These are phyloP conservation scores for Coemansia sp. DNA, from an alignment of 192 early-diverging fungal genomes.

Conservation along the genomic window DNA sequence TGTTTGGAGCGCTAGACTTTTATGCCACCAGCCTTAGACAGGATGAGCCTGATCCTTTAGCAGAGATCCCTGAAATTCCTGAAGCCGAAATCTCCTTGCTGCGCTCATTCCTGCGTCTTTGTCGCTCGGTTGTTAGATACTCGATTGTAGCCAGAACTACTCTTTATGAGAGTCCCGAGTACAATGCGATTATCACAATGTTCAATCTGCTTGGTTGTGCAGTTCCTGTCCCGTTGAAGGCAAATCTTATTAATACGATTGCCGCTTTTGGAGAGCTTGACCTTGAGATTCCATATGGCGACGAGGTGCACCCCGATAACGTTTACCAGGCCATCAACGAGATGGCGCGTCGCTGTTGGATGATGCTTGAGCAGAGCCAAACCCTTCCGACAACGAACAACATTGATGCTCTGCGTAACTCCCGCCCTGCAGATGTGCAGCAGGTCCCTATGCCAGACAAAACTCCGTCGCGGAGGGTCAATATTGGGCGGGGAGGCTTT, in stretches of 20 bases:
- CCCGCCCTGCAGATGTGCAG: slow-evolving; percentile 15
- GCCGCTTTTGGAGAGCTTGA: slow-evolving; percentile 72
- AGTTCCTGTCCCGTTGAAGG: slow-evolving; percentile 79
- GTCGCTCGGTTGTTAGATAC: slow-evolving; percentile 74
- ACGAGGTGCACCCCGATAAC: slow-evolving; percentile 30
- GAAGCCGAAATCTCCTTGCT: slow-evolving; percentile 74
- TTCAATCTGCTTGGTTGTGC: slow-evolving; percentile 80
- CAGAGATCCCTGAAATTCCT: slow-evolving; percentile 57
- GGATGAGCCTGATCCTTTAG: slow-evolving; percentile 31
- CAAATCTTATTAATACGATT: slow-evolving; percentile 74
- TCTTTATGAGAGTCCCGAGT: slow-evolving; percentile 70
- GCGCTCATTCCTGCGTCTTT: slow-evolving; percentile 72
- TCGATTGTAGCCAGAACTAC: slow-evolving; percentile 68
- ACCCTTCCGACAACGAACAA: slow-evolving; percentile 56
- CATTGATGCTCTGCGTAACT: slow-evolving; percentile 21
- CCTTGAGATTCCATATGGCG: slow-evolving; percentile 29
- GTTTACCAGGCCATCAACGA: slow-evolving; percentile 46
- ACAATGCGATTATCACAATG: slow-evolving; percentile 67
- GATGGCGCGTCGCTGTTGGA: slow-evolving; percentile 76
- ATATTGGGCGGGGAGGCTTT: slow-evolving; percentile 32
- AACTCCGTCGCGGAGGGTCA: slow-evolving; percentile 21
- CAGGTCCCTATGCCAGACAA: slow-evolving; percentile 21
- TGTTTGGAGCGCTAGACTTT: slow-evolving; percentile 74
- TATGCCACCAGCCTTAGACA: slow-evolving; percentile 61
- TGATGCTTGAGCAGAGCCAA: slow-evolving; percentile 73